Evolutionary conservation across 352 stramenopile genomes (phyloP).

Genomic region (Phytophthora lateralis): DNA sequence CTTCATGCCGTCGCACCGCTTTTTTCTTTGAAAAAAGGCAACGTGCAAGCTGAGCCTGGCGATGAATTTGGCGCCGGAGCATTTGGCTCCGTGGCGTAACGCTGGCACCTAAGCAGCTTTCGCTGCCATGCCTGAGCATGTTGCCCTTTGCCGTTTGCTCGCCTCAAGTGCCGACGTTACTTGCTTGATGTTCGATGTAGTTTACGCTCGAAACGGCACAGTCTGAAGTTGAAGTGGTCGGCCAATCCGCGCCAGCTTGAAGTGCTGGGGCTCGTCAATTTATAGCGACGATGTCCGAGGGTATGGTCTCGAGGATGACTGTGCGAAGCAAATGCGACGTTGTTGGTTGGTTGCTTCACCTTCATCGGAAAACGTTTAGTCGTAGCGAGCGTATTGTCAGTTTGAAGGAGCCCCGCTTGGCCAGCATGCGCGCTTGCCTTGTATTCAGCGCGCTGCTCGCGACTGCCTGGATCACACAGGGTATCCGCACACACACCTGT

Average conservation of each 20-base stretch:
- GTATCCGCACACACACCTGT: constrained; percentile 10
- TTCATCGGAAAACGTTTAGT: constrained; percentile 1
- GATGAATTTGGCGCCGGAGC: neutral
- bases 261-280: neutral
- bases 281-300: neutral
- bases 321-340: constrained; percentile 4
- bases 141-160: neutral
- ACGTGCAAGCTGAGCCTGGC: too few species aligned
- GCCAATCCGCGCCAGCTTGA: constrained; percentile 5
- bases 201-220: constrained; percentile 9
- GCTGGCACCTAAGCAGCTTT: neutral
- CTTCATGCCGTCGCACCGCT: neutral
- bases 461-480: constrained; percentile 1
- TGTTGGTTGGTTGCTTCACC: constrained; percentile 13
- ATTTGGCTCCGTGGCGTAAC: constrained; percentile 1
- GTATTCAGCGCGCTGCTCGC: constrained; percentile 16
- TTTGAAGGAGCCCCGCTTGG: constrained; percentile 18
- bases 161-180: constrained; percentile 14
- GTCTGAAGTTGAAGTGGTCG: constrained; percentile 6
- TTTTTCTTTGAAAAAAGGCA: constrained; percentile 1
- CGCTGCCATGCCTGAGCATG: neutral
- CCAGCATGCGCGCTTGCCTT: constrained; percentile 20
- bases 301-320: constrained; percentile 27
- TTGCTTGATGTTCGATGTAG: constrained; percentile 23
- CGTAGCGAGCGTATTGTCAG: constrained; percentile 10